Evolutionary conservation across 164 flowering plant species (phyloP).

Genomic region (Platanus orientalis): DNA sequence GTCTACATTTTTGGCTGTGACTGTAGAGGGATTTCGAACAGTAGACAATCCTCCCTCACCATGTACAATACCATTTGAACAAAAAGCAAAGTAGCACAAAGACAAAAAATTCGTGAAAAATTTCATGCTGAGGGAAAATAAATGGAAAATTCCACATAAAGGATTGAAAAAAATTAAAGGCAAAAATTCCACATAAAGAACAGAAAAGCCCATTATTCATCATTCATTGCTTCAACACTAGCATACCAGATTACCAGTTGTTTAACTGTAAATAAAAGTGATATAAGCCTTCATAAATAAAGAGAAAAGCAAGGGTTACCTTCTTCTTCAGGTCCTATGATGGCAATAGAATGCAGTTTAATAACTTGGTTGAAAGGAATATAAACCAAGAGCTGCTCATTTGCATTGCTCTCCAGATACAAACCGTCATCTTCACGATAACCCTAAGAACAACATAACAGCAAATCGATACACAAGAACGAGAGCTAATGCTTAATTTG

Average conservation of each 20-base stretch:
- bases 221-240: background rate
- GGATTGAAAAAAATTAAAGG: background rate
- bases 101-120: no score
- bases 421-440: conserved; percentile 90
- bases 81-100: no score
- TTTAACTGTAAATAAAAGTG: no score
- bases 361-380: conserved; percentile 89
- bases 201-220: background rate
- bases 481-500: no score
- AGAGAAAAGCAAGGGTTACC: conserved; percentile 46
- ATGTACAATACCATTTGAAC: background rate
- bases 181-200: background rate
- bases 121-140: no score
- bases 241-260: no score
- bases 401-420: conserved; percentile 89
- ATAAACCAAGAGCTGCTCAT: conserved; percentile 87
- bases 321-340: conserved; percentile 89
- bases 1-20: no score
- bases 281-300: no score
- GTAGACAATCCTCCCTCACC: background rate
- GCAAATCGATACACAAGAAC: background rate
- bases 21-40: no score
- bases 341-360: conserved; percentile 62
- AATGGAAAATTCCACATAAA: no score
- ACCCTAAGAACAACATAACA: conserved; percentile 37